These are phyloP conservation scores for Vitis rupestris DNA, from an alignment of 164 flowering plant species.

Conservation along the genomic window DNA sequence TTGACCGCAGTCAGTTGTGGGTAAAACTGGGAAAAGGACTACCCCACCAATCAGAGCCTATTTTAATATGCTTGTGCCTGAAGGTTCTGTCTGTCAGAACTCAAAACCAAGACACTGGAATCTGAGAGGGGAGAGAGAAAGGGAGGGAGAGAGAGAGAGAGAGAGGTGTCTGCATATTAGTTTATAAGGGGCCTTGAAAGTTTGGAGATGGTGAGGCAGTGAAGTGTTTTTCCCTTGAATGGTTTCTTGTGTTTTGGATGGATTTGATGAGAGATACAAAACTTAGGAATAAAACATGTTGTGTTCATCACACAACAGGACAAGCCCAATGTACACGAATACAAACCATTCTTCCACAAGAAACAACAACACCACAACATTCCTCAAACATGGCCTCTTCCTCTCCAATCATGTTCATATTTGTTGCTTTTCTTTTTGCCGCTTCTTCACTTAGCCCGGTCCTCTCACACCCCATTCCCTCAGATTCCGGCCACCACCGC, in stretches of 20 bases:
- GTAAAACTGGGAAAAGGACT: constrained; percentile 17
- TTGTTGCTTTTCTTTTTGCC: constrained; percentile 36
- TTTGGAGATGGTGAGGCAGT: constrained; percentile 21
- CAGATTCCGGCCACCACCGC: constrained; percentile 18
- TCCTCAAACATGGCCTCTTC: constrained; percentile 32
- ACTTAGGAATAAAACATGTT: constrained; percentile 26
- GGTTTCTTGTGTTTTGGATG: constrained; percentile 36
- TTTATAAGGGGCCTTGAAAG: constrained; percentile 3
- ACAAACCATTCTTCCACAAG: constrained; percentile 16
- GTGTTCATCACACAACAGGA: constrained; percentile 29
- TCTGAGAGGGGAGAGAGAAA: background rate
- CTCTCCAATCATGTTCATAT: constrained; percentile 24
- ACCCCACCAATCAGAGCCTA: constrained; percentile 16
- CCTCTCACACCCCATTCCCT: constrained; percentile 13
- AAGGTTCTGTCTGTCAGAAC: constrained; percentile 28
- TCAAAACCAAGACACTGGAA: constrained; percentile 22
- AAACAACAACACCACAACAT: constrained; percentile 27
- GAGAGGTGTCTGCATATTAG: background rate
- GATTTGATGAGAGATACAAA: constrained; percentile 42
- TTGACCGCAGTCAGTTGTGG: constrained; percentile 14
- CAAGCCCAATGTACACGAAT: constrained; percentile 45
- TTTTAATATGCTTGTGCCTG: constrained; percentile 26
- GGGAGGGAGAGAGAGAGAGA: constrained; percentile 10
- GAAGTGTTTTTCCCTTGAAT: constrained; percentile 6
- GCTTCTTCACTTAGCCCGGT: constrained; percentile 22